Base-by-base conservation (phyloP, 768 basidiomycete genomes). In the Krasilnikovozyma curviuscula region DNA sequence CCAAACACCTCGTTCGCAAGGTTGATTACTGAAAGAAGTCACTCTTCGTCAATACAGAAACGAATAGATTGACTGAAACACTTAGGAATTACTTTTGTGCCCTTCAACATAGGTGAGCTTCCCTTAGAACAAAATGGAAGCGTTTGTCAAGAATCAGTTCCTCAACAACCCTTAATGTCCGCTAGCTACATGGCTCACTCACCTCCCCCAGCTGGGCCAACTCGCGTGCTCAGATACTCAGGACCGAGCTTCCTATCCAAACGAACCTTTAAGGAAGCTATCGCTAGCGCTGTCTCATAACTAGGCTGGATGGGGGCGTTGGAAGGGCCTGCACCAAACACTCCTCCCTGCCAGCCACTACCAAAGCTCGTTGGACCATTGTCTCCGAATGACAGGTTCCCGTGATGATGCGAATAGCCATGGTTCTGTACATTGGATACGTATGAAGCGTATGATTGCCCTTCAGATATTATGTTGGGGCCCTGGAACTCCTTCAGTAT, bases 1-100 rank as follows among this genome's bases (percentile, higher is more conserved):
- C 91, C 91, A 65, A 98, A 97, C 35, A 97, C 82, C 55, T 98
- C 91, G 62, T 98, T 98, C 6, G 52, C 93, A 21, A 98, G 72
- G 59, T 89, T 91, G 64, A 98, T 93, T 31, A 88, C 79, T 66
- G 49, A 19, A 13, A 10, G 2, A 7, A 29, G 16, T 2, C 19
- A 14, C n/a, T 12, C 23, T 21, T 16, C 32, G 10, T 7, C 1
- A 7, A 0, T 8, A 7, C 9, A 16, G 21, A 50, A 39, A 23
- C 35, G 24, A 42, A n/a, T 21, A 42, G 12, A 19, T 25, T 12
- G 39, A 29, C 31, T 21, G 40, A 18, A 35, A 39, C n/a, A 13
- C 21, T 10, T 10, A 2, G 30, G n/a, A 40, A 59, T 44, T 18
- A 65, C 65, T 60, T 67, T 85, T 89, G 91, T 91, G 97, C 0